A percentile compares a stretch with the other conserved stretches of the same genome.
Evolutionary conservation across 495 filamentous ascomycete genomes (phyloP).

Genomic region (Talaromyces liani): DNA sequence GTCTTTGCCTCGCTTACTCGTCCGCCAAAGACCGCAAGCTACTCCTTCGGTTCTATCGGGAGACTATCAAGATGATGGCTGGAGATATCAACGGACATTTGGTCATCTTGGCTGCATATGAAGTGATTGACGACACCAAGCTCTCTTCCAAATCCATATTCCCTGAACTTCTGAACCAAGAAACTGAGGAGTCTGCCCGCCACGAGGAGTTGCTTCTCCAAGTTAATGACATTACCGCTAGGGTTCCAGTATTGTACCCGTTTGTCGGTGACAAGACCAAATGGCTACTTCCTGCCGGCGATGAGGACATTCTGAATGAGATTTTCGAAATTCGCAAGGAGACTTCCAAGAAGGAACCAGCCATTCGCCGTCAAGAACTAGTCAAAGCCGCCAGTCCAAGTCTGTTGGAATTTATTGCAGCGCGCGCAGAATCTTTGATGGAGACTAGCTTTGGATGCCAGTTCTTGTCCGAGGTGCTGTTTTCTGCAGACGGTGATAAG

Average conservation of each 20-base stretch:
- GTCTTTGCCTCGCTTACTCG: slow-evolving; percentile 70
- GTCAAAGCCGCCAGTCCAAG: slow-evolving; percentile 44
- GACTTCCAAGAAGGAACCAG: slow-evolving; percentile 87
- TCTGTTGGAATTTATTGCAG: slow-evolving; percentile 65
- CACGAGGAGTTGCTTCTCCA: slow-evolving; percentile 54
- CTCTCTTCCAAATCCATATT: slow-evolving; percentile 80
- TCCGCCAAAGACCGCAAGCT: slow-evolving; percentile 89
- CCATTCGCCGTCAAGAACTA: slow-evolving; percentile 66
- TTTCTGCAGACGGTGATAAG: slow-evolving; percentile 71
- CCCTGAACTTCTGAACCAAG: slow-evolving; percentile 68
- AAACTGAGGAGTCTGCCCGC: slow-evolving; percentile 45
- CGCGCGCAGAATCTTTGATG: slow-evolving; percentile 57
- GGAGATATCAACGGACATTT: slow-evolving; percentile 71
- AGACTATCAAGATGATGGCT: slow-evolving; percentile 73
- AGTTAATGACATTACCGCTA: slow-evolving; percentile 62
- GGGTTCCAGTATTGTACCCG: slow-evolving; percentile 75
- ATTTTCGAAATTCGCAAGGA: slow-evolving; percentile 66
- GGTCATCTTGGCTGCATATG: slow-evolving; percentile 75
- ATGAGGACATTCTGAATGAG: slow-evolving; percentile 60
- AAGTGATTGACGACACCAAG: slow-evolving; percentile 90
- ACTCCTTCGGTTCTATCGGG: slow-evolving; percentile 78
- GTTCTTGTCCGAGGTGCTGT: slow-evolving; percentile 72
- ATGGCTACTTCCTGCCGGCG: slow-evolving; percentile 55
- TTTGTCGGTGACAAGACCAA: slow-evolving; percentile 65
- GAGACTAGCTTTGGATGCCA: slow-evolving; percentile 77